Evolutionary conservation across 2,329 filamentous ascomycete genomes (phyloP), one percentile per base, ranked within the genome.

Genomic region (Cordyceps javanica): DNA sequence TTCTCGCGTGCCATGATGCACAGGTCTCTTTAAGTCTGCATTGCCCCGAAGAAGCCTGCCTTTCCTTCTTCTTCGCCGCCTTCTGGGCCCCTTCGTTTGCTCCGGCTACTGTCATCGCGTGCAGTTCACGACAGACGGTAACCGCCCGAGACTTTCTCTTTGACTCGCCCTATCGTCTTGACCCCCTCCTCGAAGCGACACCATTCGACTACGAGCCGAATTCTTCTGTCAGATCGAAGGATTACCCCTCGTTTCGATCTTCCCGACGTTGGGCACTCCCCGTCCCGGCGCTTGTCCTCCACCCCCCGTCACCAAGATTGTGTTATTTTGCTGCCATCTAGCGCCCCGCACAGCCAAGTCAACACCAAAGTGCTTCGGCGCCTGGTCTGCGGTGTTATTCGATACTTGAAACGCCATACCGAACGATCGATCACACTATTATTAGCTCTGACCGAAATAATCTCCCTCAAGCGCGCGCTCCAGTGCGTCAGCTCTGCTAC

Each of bases 81-180:
- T 39, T 26, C 28, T 16, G 2, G 16, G 50, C 11, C 26, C 28
- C 51, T 44, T 57, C 30, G 25, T 52, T 46, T 48, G 39, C 36
- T 50, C 38, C 30, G 32, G n/a, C 48, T 41, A 25, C 41, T 45
- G 46, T 56, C 32, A n/a, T n/a, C 54, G 54, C 54, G 44, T 56
- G 54, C 54, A 30, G n/a, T 56, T 49, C 36, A 56, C 54, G 44
- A 42, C 44, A 23, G 44, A 56, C 53, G 53, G 41, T 38, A 38
- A 49, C n/a, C 32, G n/a, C 44, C 51, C 6, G 26, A 32, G 32
- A 10, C 25, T 32, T 23, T 19, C 21, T 10, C 14, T 46, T 36
- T 7, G 19, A 23, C 50, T 38, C 16, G 39, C 34, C 23, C 30
- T 26, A 14, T 38, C 19, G 19, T 30, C 21, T 3, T n/a, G 26